Percentiles rank a stretch among this genome's conserved stretches.
Evolutionary conservation across 768 basidiomycete genomes (phyloP).

Genomic region (Lepiota subincarnata): DNA sequence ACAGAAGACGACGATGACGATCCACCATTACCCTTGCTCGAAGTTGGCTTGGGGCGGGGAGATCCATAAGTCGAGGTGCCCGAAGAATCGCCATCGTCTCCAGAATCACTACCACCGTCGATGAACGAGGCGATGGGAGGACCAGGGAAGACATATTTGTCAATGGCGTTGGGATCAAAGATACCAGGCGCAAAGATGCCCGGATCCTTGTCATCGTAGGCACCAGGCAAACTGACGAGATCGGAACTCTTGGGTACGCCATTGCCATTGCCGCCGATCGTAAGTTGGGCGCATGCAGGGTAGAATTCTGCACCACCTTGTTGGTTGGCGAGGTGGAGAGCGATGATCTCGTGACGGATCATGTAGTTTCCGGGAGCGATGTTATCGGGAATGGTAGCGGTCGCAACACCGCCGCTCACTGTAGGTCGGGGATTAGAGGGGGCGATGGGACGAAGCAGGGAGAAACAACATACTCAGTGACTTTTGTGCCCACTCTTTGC

Average conservation of each 20-base stretch:
- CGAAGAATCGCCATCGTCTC: slow-evolving; percentile 5
- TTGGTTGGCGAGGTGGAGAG: slow-evolving; percentile 59
- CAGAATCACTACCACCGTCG: slow-evolving; percentile 13
- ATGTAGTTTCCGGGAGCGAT: slow-evolving; percentile 70
- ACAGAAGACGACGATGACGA: neutral
- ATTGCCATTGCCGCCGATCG: slow-evolving; percentile 49
- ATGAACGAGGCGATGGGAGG: slow-evolving; percentile 44
- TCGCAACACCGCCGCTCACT: slow-evolving; percentile 39
- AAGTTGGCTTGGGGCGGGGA: neutral
- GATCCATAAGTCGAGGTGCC: slow-evolving; percentile 1
- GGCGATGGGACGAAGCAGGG: neutral
- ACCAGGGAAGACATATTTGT: slow-evolving; percentile 45
- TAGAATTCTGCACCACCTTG: slow-evolving; percentile 77
- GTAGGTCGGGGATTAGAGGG: neutral
- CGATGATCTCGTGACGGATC: slow-evolving; percentile 77
- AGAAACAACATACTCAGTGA: slow-evolving; percentile 41
- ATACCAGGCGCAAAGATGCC: slow-evolving; percentile 59
- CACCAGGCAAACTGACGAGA: slow-evolving; percentile 68
- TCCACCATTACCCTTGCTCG: neutral
- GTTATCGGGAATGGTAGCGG: slow-evolving; percentile 42
- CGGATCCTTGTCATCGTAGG: slow-evolving; percentile 64
- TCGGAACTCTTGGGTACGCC: slow-evolving; percentile 43
- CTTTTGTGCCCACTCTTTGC: slow-evolving; percentile 47
- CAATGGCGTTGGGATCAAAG: slow-evolving; percentile 25
- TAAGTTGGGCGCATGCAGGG: slow-evolving; percentile 61